Evolutionary conservation across 1,139 yeast genomes (phyloP).

Genomic region (Hansenula anomala): DNA sequence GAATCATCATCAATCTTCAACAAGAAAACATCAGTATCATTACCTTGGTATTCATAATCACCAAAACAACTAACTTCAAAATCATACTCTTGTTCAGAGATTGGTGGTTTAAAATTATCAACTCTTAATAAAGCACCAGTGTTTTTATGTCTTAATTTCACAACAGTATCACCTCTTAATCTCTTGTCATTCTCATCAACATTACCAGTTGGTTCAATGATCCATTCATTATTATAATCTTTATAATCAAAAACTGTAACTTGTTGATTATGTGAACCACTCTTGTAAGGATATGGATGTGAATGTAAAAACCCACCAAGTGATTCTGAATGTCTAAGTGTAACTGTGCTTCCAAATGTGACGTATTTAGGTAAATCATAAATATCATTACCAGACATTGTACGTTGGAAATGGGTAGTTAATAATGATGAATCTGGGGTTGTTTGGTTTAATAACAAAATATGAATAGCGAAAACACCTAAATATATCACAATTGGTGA

Average conservation of each 20-base stretch:
- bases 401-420: conserved; percentile 54
- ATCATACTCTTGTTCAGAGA: conserved; percentile 77
- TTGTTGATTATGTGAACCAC: conserved; percentile 61
- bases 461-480: conserved; percentile 44
- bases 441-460: conserved; percentile 37
- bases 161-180: conserved; percentile 43
- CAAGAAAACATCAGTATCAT: conserved; percentile 49
- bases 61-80: conserved; percentile 69
- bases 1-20: conserved; percentile 28
- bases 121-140: conserved; percentile 62
- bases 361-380: conserved; percentile 42
- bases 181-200: conserved; percentile 25
- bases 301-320: conserved; percentile 69
- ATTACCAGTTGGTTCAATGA: conserved; percentile 39
- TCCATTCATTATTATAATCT: conserved; percentile 62
- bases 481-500: conserved; percentile 50
- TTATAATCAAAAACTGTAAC: conserved; percentile 56
- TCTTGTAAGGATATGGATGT: conserved; percentile 45
- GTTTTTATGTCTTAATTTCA: conserved; percentile 56
- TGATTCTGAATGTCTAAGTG: conserved; percentile 56
- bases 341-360: conserved; percentile 60
- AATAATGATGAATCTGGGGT: conserved; percentile 49
- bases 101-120: conserved; percentile 59
- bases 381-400: conserved; percentile 39
- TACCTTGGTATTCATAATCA: conserved; percentile 40